Percentiles rank a stretch among this genome's conserved stretches.
These are phyloP conservation scores for Mycena rosella DNA, from an alignment of 768 basidiomycete species.

Conservation along the genomic window DNA sequence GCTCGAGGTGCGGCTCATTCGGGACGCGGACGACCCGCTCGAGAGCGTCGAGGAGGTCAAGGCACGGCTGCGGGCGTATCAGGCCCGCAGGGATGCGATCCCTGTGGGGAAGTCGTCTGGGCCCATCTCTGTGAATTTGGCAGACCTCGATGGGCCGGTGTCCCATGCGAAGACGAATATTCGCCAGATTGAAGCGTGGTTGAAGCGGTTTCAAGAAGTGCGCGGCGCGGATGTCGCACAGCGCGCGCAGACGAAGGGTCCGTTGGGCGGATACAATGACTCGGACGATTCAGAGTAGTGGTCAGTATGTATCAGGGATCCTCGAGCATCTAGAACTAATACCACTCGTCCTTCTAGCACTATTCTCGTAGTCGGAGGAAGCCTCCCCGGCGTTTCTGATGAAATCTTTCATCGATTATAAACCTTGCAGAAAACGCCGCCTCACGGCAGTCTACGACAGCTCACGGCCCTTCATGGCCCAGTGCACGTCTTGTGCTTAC, in stretches of 20 bases:
- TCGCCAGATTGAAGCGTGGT: constrained; percentile 20
- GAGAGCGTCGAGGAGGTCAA: constrained; percentile 10
- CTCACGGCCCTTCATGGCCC: no score
- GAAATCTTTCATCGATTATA: no score
- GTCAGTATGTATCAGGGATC: no score
- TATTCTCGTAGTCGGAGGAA: no score
- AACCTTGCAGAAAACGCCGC: no score
- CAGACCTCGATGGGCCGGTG: neutral
- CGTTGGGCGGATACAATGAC: neutral
- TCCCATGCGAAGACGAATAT: neutral
- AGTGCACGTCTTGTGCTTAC: no score
- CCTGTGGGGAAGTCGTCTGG: neutral
- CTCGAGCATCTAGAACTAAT: no score
- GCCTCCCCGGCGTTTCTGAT: no score
- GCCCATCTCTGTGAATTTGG: constrained; percentile 1
- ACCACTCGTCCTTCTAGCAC: no score
- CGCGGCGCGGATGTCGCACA: neutral
- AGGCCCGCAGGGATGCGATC: neutral
- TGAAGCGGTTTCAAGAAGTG: constrained; percentile 9
- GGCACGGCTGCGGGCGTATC: neutral
- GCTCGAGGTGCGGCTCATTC: constrained; percentile 20
- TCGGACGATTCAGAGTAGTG: constrained; percentile 3
- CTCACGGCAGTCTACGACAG: no score
- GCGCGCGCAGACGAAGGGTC: neutral
- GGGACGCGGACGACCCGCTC: constrained; percentile 10